Percentiles rank a stretch among this genome's conserved stretches.
phyloP scores from a whole-genome alignment of 1,284 basidiomycete genomes.

The Exsudoporus floridanus region DNA sequence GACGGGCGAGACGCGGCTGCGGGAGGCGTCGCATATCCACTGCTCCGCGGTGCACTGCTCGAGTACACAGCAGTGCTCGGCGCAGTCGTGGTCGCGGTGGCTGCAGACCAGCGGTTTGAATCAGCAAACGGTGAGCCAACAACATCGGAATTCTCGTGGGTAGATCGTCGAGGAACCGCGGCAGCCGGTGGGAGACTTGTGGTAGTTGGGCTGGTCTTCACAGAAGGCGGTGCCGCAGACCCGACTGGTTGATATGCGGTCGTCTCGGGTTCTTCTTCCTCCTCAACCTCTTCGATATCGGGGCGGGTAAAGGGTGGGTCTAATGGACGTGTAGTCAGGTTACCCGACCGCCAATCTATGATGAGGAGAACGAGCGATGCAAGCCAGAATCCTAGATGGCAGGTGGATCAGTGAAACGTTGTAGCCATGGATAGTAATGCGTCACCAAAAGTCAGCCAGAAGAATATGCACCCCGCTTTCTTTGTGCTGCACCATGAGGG shows the following conservation, averaged over 20 bases:
- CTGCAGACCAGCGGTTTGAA: constrained; percentile 48
- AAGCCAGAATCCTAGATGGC: constrained; percentile 58
- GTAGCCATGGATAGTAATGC: constrained; percentile 9
- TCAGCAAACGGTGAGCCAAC: constrained; percentile 54
- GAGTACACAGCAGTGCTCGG: constrained; percentile 39
- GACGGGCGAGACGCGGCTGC: constrained; percentile 54
- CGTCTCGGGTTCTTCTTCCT: constrained; percentile 47
- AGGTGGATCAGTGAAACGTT: constrained; percentile 3
- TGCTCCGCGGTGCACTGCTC: constrained; percentile 25
- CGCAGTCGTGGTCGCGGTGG: constrained; percentile 31
- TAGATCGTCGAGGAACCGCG: constrained; percentile 26
- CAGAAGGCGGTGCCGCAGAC: constrained; percentile 19
- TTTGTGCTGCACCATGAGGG: constrained; percentile 85
- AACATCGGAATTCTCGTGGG: constrained; percentile 41
- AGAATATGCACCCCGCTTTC: constrained; percentile 83
- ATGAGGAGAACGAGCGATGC: constrained; percentile 62
- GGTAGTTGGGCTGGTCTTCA: constrained; percentile 18
- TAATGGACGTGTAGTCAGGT: constrained; percentile 47
- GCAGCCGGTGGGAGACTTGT: constrained; percentile 39
- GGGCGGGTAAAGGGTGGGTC: constrained; percentile 71
- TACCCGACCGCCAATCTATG: constrained; percentile 73
- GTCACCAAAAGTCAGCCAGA: constrained; percentile 78
- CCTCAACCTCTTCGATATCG: constrained; percentile 42
- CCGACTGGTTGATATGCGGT: constrained; percentile 43
- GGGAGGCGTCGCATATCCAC: constrained; percentile 31